These are phyloP conservation scores for Candida railenensis DNA, from an alignment of 805 yeast genomes.

Conservation along the genomic window DNA sequence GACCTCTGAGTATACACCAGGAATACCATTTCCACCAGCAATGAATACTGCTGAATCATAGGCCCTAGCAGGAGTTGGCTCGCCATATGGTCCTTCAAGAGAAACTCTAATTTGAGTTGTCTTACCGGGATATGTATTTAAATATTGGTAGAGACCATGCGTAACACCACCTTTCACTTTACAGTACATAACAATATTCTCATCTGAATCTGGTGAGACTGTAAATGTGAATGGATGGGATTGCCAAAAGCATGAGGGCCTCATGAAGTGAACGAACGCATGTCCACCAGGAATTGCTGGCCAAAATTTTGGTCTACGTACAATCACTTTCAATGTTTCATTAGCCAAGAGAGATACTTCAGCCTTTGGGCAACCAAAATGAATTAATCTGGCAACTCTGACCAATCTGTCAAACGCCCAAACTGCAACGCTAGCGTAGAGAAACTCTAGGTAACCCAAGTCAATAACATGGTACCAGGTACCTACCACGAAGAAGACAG, in stretches of 20 bases:
- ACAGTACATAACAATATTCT: constrained; percentile 27
- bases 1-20: constrained; percentile 50
- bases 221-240: constrained; percentile 43
- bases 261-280: constrained; percentile 37
- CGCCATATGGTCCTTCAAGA: constrained; percentile 74
- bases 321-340: constrained; percentile 34
- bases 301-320: constrained; percentile 39
- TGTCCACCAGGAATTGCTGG: constrained; percentile 39
- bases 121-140: constrained; percentile 28
- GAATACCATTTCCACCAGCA: constrained; percentile 77
- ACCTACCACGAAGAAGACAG: constrained; percentile 43
- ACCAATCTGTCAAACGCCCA: constrained; percentile 37
- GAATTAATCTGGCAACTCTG: constrained; percentile 24
- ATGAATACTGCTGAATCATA: constrained; percentile 57
- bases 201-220: constrained; percentile 17
- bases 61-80: constrained; percentile 43
- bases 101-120: constrained; percentile 26
- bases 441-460: constrained; percentile 29
- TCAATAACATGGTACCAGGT: constrained; percentile 41
- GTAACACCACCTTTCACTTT: constrained; percentile 40
- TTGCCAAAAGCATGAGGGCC: constrained; percentile 39
- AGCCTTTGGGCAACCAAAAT: constrained; percentile 37
- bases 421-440: constrained; percentile 31
- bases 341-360: constrained; percentile 27
- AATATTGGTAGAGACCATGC: constrained; percentile 25